These are phyloP conservation scores for Termitomyces sp. DNA, from an alignment of 1,284 basidiomycete species.

Conservation along the genomic window DNA sequence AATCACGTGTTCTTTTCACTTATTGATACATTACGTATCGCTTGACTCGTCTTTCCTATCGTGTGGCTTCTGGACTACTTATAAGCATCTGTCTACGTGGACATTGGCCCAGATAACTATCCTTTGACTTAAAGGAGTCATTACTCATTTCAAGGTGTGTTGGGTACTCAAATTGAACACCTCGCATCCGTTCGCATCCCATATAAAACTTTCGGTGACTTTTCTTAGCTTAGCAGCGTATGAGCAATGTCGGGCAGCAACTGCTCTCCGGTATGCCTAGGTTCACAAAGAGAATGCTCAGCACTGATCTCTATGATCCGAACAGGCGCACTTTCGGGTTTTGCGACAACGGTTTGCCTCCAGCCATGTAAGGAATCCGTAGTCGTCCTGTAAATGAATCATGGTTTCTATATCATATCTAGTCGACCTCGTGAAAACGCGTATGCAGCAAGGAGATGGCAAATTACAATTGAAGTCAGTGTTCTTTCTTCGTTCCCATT, in stretches of 20 bases:
- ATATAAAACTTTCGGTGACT: background rate
- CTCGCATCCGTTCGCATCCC: background rate
- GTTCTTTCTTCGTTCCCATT: background rate
- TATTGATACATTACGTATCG: no score
- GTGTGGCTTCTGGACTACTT: background rate
- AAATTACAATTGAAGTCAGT: constrained; percentile 31
- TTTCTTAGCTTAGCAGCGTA: constrained; percentile 22
- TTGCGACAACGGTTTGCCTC: constrained; percentile 68
- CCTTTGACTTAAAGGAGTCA: background rate
- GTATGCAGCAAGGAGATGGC: constrained; percentile 74
- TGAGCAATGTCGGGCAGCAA: constrained; percentile 71
- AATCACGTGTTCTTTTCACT: no score
- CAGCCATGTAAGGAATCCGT: constrained; percentile 59
- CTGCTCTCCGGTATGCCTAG: constrained; percentile 57
- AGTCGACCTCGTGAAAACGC: constrained; percentile 88
- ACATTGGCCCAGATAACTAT: background rate
- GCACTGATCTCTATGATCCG: background rate
- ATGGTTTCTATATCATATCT: background rate
- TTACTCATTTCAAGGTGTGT: background rate
- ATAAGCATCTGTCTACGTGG: background rate
- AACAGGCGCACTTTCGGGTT: constrained; percentile 68
- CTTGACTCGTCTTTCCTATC: background rate
- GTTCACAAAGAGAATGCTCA: background rate
- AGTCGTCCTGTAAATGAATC: background rate
- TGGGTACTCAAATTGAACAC: no score